phyloP scores from a whole-genome alignment of 495 filamentous ascomycete genomes.

The Hyaloscypha bicolor region DNA sequence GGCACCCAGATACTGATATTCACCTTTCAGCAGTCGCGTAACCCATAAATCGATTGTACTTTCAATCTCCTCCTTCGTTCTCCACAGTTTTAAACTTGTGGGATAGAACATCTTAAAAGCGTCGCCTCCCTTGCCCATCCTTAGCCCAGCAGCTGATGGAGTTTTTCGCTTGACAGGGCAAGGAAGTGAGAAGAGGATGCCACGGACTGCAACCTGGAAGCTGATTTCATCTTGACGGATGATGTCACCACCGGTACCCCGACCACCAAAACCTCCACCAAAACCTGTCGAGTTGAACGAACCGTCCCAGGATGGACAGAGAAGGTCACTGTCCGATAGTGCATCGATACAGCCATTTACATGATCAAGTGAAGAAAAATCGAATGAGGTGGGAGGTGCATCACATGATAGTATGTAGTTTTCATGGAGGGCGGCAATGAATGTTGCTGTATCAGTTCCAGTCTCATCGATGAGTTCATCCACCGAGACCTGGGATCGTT shows the following conservation, averaged over 20 bases:
- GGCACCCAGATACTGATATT: slow-evolving; percentile 34
- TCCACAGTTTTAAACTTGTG: slow-evolving; percentile 73
- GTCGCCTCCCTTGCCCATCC: slow-evolving; percentile 48
- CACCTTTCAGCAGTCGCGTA: slow-evolving; percentile 53
- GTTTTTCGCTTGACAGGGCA: slow-evolving; percentile 73
- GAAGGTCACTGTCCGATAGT: slow-evolving; percentile 84
- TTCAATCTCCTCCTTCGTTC: slow-evolving; percentile 75
- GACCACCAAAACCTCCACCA: slow-evolving; percentile 46
- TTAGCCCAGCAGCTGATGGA: slow-evolving; percentile 39
- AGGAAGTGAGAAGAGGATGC: slow-evolving; percentile 80
- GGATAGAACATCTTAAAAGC: slow-evolving; percentile 89
- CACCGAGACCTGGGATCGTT: slow-evolving; percentile 68
- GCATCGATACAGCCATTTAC: slow-evolving; percentile 74
- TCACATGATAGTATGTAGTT: slow-evolving; percentile 89
- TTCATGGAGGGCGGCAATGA: slow-evolving; percentile 91
- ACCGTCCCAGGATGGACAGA: slow-evolving; percentile 62
- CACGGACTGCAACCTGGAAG: slow-evolving; percentile 85
- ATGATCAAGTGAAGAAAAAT: slow-evolving; percentile 62
- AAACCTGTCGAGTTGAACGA: slow-evolving; percentile 51
- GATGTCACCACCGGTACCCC: slow-evolving; percentile 63
- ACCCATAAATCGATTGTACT: slow-evolving; percentile 69
- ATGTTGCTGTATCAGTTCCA: slow-evolving; percentile 85
- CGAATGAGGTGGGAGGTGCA: slow-evolving; percentile 48
- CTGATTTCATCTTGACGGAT: slow-evolving; percentile 89
- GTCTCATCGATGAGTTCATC: slow-evolving; percentile 83